These are phyloP conservation scores for Aspergillus pseudotamarii DNA, from an alignment of 2,329 filamentous ascomycete species.

Conservation along the genomic window DNA sequence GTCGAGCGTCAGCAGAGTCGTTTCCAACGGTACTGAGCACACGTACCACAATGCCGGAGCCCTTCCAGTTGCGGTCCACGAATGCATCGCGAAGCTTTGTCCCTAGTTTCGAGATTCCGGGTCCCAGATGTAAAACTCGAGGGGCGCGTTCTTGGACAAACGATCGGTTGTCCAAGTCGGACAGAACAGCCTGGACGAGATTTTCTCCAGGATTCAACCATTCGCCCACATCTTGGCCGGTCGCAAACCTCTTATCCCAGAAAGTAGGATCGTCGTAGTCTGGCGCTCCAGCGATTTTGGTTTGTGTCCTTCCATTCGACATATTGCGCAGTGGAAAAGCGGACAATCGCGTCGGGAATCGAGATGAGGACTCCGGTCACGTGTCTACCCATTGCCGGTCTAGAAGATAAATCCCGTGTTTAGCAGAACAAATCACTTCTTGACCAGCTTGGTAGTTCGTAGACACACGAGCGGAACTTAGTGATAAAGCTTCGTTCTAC, in stretches of 20 bases:
- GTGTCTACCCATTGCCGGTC: no score
- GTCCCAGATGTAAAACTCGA: constrained; percentile 37
- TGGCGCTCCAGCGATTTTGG: constrained; percentile 30
- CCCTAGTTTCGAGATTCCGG: constrained; percentile 38
- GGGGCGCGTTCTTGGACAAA: constrained; percentile 14
- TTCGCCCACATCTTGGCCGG: constrained; percentile 41
- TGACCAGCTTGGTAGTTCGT: no score
- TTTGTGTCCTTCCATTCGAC: constrained; percentile 16
- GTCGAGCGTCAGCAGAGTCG: background rate
- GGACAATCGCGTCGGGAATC: background rate
- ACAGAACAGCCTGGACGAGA: constrained; percentile 31
- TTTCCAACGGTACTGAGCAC: background rate
- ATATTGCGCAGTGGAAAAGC: constrained; percentile 18
- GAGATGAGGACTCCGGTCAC: background rate
- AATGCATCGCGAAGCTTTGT: constrained; percentile 33
- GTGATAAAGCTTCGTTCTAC: no score
- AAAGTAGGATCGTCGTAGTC: constrained; percentile 38
- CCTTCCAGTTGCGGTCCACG: constrained; percentile 28
- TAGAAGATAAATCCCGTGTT: no score
- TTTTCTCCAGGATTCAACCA: constrained; percentile 40
- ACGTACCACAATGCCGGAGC: constrained; percentile 37
- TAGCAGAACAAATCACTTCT: no score
- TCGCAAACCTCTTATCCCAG: constrained; percentile 39
- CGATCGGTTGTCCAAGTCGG: constrained; percentile 25
- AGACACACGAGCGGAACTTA: no score